Evolutionary conservation across 768 basidiomycete genomes (phyloP).

Genomic region (Suillus decipiens): DNA sequence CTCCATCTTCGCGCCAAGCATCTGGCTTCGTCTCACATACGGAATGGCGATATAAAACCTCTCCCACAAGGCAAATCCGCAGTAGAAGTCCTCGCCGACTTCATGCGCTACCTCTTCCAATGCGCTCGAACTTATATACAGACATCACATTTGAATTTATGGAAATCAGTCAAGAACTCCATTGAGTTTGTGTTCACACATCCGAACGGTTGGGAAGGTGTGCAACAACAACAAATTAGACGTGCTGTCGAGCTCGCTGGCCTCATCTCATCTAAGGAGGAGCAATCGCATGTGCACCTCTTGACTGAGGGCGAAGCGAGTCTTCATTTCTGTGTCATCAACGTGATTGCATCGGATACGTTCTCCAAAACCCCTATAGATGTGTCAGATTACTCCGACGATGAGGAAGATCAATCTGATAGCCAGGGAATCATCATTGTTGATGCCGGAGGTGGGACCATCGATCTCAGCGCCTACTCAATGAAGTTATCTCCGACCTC

Average conservation of each 20-base stretch:
- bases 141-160: constrained; percentile 31
- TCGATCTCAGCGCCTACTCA: constrained; percentile 40
- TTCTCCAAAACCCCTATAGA: constrained; percentile 14
- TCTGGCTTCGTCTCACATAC: constrained; percentile 24
- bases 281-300: constrained; percentile 23
- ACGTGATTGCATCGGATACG: constrained; percentile 38
- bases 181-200: constrained; percentile 29
- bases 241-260: constrained; percentile 26
- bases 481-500: constrained; percentile 22
- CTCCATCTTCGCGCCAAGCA: constrained; percentile 37
- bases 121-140: constrained; percentile 26
- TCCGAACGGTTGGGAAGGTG: constrained; percentile 35
- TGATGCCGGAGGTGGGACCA: constrained; percentile 47
- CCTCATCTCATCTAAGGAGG: constrained; percentile 19
- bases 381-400: constrained; percentile 3
- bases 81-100: constrained; percentile 26
- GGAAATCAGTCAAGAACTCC: constrained; percentile 23
- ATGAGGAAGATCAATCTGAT: constrained; percentile 23
- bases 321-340: constrained; percentile 41
- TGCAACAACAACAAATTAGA: constrained; percentile 32
- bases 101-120: constrained; percentile 28
- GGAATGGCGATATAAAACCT: constrained; percentile 22
- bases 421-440: constrained; percentile 41
- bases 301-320: constrained; percentile 31
- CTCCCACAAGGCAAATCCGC: constrained; percentile 26